These are phyloP conservation scores for Sophora flavescens DNA, from an alignment of 306 rosid species.

Conservation along the genomic window DNA sequence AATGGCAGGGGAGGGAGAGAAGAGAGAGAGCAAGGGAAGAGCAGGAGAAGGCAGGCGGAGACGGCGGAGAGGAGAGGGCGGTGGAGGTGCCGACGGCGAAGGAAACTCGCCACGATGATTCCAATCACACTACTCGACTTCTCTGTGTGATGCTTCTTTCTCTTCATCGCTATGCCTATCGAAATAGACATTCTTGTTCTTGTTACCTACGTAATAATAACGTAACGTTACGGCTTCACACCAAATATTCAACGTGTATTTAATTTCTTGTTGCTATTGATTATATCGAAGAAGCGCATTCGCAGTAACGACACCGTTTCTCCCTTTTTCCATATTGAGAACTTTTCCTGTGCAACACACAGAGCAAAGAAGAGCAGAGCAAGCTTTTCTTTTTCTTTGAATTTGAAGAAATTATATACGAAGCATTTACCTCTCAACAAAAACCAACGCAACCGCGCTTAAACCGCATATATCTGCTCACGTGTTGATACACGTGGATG, in stretches of 20 bases:
- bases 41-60: slow-evolving; percentile 61
- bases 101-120: slow-evolving; percentile 44
- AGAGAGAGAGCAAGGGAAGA: slow-evolving; percentile 59
- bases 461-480: neutral
- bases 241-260: neutral
- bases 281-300: neutral
- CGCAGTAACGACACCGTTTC: slow-evolving; percentile 7
- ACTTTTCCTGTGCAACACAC: slow-evolving; percentile 13
- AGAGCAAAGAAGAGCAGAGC: neutral
- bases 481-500: slow-evolving; percentile 38
- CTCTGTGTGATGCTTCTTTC: slow-evolving; percentile 38
- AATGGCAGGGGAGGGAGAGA: slow-evolving; percentile 48
- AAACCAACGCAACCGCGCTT: slow-evolving; percentile 40
- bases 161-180: slow-evolving; percentile 45
- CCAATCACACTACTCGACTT: slow-evolving; percentile 35
- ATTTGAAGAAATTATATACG: too few relatives aligned
- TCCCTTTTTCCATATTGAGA: slow-evolving; percentile 8
- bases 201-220: neutral
- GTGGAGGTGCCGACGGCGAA: slow-evolving; percentile 52
- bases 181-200: slow-evolving; percentile 1
- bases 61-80: slow-evolving; percentile 64
- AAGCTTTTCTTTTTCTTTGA: neutral
- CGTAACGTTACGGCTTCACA: neutral
- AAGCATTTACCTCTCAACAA: neutral
- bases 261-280: neutral